Evolutionary conservation across 116 monocot genomes (phyloP), one percentile per base, ranked within the genome.

Genomic region (Zostera marina): DNA sequence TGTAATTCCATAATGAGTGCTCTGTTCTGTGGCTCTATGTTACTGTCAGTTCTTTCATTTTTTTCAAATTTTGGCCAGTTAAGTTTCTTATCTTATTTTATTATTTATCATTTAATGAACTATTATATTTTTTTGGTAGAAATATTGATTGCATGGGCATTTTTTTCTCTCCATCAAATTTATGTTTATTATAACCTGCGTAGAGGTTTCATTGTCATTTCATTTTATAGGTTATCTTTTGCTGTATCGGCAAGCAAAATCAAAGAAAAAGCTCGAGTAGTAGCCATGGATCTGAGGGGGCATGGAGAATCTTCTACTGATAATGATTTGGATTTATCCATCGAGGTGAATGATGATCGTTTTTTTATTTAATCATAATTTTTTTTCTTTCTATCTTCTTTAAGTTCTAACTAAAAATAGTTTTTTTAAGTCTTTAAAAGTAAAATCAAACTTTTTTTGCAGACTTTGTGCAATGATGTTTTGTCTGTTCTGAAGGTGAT

Each of bases 221-320:
- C 21, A 63, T 41, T 41, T 64, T 7, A 41, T 70, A 98, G 96
- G 66, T 83, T 99, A 63, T 99, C 99, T 61, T 99, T 99, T 91
- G 87, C 87, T 60, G 62, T 98, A 46, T 70, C 98, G 42, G 81
- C 98, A 38, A 86, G 74, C 63, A 90, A 73, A 71, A 83, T 91
- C 41, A 99, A 99, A 70, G 87, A 81, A 62, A 87, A 81, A 70
- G 81, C 83, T 64, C 70, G 71, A 7, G 79, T 98, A 19, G 83
- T 83, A 11, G 76, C 99, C 42, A 83, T 99, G 91, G 99, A 99
- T 44, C 67, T 91, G 55, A 78, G 91, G 73, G 98, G 98, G 44
- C 98, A 98, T 81, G 98, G 98, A 55, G 86, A 86, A 58, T 83
- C 90, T 41, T 69, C 66, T 23, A 90, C 87, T 9, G 70, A 73